Conservation (phyloP, 225 moss, liverwort and hornwort genomes). For the Sphagnum contortum region DNA sequence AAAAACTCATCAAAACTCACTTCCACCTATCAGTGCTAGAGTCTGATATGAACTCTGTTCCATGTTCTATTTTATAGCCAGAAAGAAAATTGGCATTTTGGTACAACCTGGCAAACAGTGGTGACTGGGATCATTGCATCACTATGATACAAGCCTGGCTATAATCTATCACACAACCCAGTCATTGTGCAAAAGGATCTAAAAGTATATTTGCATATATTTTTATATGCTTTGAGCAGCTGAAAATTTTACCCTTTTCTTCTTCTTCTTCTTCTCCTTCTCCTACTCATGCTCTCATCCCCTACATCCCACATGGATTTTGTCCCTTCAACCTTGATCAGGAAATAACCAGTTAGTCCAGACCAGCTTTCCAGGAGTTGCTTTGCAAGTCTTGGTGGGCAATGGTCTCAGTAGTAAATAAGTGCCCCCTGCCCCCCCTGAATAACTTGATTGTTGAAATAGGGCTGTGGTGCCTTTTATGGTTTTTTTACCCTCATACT, state of each 20-base stretch:
- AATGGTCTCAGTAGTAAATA: conserved; percentile 20
- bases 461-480: conserved; percentile 39
- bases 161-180: too few species aligned
- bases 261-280: too few species aligned
- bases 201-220: neutral
- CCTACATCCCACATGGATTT: neutral
- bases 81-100: conserved; percentile 82
- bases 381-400: conserved; percentile 17
- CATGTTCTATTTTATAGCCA: conserved; percentile 53
- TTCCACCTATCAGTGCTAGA: too few species aligned
- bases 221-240: neutral
- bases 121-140: conserved; percentile 1
- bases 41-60: too few species aligned
- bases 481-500: conserved; percentile 41
- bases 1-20: too few species aligned
- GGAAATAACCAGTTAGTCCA: conserved; percentile 17
- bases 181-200: neutral
- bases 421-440: conserved; percentile 10
- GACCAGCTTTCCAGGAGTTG: conserved; percentile 13
- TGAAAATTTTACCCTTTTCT: conserved; percentile 17
- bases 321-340: conserved; percentile 19
- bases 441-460: conserved; percentile 22
- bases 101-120: conserved; percentile 81
- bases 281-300: neutral
- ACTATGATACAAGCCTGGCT: too few species aligned